Evolutionary conservation across 1,284 basidiomycete genomes (phyloP).

Genomic region (Microbotryum violaceum): DNA sequence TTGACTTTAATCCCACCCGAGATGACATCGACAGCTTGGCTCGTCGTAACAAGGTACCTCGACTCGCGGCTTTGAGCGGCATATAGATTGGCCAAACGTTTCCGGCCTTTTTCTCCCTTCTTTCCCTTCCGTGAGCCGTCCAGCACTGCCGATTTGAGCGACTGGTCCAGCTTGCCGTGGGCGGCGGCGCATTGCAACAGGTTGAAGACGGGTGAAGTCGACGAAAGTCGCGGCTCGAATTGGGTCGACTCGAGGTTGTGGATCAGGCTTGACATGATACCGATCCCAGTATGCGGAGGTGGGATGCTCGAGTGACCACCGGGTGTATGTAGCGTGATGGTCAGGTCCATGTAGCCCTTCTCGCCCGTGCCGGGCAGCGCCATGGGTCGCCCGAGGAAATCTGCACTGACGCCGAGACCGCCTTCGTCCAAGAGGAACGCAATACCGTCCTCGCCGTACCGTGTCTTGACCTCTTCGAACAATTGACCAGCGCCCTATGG

Average conservation of each 20-base stretch:
- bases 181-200: constrained; percentile 15
- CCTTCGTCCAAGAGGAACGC: constrained; percentile 51
- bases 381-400: constrained; percentile 35
- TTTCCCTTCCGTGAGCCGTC: constrained; percentile 45
- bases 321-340: neutral
- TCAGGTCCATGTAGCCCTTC: constrained; percentile 40
- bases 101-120: constrained; percentile 49
- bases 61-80: neutral
- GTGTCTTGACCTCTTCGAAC: constrained; percentile 47
- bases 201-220: constrained; percentile 6
- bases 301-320: constrained; percentile 31
- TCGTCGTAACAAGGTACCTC: constrained; percentile 9
- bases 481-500: constrained; percentile 49
- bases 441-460: constrained; percentile 54
- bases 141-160: constrained; percentile 34
- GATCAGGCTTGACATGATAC: constrained; percentile 13
- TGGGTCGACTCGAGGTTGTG: constrained; percentile 10
- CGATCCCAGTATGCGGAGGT: constrained; percentile 18
- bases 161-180: constrained; percentile 4
- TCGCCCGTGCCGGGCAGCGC: constrained; percentile 45
- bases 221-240: neutral
- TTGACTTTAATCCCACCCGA: constrained; percentile 47
- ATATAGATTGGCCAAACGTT: constrained; percentile 34
- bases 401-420: constrained; percentile 39
- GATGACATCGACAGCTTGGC: constrained; percentile 61